Evolutionary conservation across 1,139 yeast genomes (phyloP).

Genomic region (Trichomonascaceae sp.): DNA sequence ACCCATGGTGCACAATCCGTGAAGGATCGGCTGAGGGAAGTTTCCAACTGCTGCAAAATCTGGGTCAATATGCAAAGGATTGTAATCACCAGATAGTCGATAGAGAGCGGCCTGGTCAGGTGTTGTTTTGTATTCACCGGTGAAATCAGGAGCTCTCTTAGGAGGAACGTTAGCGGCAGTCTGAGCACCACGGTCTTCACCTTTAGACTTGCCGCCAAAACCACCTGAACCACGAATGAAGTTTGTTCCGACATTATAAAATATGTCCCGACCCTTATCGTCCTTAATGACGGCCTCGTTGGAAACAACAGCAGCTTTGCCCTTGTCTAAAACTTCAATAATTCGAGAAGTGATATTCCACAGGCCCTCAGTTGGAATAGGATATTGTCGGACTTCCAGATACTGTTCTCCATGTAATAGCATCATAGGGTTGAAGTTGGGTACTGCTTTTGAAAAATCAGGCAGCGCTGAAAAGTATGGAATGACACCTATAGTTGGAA

Average conservation of each 20-base stretch:
- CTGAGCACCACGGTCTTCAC: constrained; percentile 55
- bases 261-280: constrained; percentile 59
- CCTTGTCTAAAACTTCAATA: constrained; percentile 75
- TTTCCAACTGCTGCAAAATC: constrained; percentile 82
- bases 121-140: constrained; percentile 51
- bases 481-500: constrained; percentile 89
- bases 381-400: constrained; percentile 69
- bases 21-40: constrained; percentile 82
- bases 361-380: constrained; percentile 61
- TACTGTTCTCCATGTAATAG: constrained; percentile 95
- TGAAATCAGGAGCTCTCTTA: constrained; percentile 60
- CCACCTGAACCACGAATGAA: constrained; percentile 77
- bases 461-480: constrained; percentile 56
- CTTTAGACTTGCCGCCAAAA: constrained; percentile 45
- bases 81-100: constrained; percentile 88
- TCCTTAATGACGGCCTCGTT: constrained; percentile 71
- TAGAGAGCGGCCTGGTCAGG: constrained; percentile 83
- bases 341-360: constrained; percentile 61
- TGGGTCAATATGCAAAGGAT: constrained; percentile 95
- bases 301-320: constrained; percentile 77
- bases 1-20: constrained; percentile 88
- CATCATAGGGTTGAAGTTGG: constrained; percentile 77
- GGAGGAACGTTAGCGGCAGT: constrained; percentile 64
- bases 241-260: constrained; percentile 78
- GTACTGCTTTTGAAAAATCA: constrained; percentile 54